These are phyloP conservation scores for Udeniomyces megalosporus DNA, from an alignment of 768 basidiomycete genomes.

Conservation along the genomic window DNA sequence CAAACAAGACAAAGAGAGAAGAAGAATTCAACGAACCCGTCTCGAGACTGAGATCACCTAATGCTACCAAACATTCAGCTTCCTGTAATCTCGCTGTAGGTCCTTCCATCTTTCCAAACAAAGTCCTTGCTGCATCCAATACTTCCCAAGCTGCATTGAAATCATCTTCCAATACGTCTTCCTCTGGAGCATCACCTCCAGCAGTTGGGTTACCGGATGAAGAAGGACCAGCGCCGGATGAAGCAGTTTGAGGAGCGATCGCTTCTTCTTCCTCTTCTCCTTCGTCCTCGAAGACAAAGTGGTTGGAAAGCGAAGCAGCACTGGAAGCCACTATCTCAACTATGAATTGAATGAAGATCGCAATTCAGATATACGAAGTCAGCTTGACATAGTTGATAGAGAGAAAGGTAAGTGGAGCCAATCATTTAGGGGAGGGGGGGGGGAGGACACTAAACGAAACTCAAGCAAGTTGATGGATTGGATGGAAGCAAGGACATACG, in stretches of 20 bases:
- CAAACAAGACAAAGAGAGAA: neutral
- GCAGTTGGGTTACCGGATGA: too few species aligned
- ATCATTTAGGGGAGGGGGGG: too few species aligned
- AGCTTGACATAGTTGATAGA: too few species aligned
- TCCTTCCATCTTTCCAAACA: slow-evolving; percentile 54
- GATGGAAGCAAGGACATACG: neutral
- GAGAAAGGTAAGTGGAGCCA: neutral
- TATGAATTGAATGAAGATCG: too few species aligned
- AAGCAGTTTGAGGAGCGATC: neutral
- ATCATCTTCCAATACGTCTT: slow-evolving; percentile 43
- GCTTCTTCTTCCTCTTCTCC: slow-evolving; percentile 17
- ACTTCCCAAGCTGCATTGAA: slow-evolving; percentile 97
- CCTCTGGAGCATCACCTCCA: neutral
- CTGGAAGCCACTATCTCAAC: neutral
- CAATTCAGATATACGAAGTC: too few species aligned
- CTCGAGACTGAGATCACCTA: slow-evolving; percentile 94
- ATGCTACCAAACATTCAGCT: slow-evolving; percentile 73
- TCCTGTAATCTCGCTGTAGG: slow-evolving; percentile 51
- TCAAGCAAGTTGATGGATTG: neutral
- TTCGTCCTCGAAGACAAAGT: slow-evolving; percentile 38
- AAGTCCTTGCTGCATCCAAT: slow-evolving; percentile 77
- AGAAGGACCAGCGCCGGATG: neutral
- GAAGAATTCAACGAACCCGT: slow-evolving; percentile 46
- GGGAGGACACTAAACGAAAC: neutral
- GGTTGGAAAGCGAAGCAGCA: neutral